phyloP scores from a whole-genome alignment of 352 stramenopile genomes.

The Globisporangium spinosum region DNA sequence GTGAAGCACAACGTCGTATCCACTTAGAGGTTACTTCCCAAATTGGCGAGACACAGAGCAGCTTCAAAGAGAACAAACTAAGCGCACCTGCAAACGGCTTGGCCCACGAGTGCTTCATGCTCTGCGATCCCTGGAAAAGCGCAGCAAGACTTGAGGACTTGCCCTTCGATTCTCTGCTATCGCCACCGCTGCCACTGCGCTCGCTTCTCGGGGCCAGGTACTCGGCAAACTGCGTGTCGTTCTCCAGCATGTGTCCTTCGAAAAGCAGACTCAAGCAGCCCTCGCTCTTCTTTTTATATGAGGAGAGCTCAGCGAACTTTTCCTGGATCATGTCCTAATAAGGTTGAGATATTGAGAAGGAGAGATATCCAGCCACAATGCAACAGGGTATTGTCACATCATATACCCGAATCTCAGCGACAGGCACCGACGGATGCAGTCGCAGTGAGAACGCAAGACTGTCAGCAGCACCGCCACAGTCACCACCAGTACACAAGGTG shows the following conservation, averaged over 20 bases:
- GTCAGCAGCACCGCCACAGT: not conserved
- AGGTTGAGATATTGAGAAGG: too few relatives aligned
- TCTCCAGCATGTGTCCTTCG: constrained; percentile 36
- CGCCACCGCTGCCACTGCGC: too few relatives aligned
- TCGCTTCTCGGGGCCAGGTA: constrained; percentile 27
- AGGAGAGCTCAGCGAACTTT: constrained; percentile 33
- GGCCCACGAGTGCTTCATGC: constrained; percentile 27
- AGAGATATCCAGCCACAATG: too few relatives aligned
- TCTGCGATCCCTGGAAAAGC: not conserved
- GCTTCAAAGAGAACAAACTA: not conserved
- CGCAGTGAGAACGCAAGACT: constrained; percentile 41
- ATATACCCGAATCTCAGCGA: constrained; percentile 41
- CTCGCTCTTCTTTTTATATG: constrained; percentile 35
- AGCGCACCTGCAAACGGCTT: constrained; percentile 41
- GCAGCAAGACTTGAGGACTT: not conserved
- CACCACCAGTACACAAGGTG: not conserved
- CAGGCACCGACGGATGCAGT: constrained; percentile 34
- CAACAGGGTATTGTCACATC: not conserved
- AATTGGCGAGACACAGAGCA: not conserved
- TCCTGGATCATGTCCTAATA: constrained; percentile 44
- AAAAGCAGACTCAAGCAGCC: constrained; percentile 44
- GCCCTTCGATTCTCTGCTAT: not conserved
- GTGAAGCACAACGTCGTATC: not conserved
- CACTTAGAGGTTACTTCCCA: not conserved
- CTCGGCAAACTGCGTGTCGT: constrained; percentile 34